phyloP scores from a whole-genome alignment of 106 monocot species.

The Dendrobium nobile region DNA sequence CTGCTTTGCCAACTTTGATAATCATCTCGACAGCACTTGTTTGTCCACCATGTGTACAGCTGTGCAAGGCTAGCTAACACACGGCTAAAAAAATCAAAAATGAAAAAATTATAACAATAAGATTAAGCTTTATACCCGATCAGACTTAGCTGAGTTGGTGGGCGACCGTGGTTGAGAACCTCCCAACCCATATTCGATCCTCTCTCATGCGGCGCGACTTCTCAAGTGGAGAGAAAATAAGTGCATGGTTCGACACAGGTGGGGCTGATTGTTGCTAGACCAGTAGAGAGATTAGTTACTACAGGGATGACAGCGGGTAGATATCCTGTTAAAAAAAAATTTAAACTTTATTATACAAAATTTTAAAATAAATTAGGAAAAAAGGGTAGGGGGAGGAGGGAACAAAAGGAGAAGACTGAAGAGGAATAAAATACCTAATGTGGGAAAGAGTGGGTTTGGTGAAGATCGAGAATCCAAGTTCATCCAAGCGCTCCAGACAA shows the following conservation, averaged over 20 bases:
- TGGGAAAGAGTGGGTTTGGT: neutral
- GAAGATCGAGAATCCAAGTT: neutral
- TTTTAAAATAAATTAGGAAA: neutral
- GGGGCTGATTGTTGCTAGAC: too few relatives aligned
- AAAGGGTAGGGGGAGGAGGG: neutral
- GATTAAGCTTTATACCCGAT: neutral
- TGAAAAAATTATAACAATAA: slow-evolving; percentile 8
- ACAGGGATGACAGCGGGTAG: too few relatives aligned
- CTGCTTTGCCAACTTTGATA: neutral
- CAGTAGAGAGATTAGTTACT: too few relatives aligned
- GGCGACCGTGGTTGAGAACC: too few relatives aligned
- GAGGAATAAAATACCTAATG: too few relatives aligned
- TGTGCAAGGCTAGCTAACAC: neutral
- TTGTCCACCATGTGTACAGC: slow-evolving; percentile 11
- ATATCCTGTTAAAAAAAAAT: too few relatives aligned
- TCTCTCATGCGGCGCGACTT: too few relatives aligned
- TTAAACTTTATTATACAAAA: neutral
- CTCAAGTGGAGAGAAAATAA: too few relatives aligned
- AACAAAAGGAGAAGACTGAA: neutral
- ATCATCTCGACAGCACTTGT: slow-evolving; percentile 14
- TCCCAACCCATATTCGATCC: too few relatives aligned
- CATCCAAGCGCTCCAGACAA: slow-evolving; percentile 9
- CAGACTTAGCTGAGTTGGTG: too few relatives aligned
- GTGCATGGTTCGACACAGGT: too few relatives aligned
- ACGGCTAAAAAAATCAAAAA: slow-evolving; percentile 5